Conservation (phyloP, 257 asterid genomes). For the Mitragyna speciosa region DNA sequence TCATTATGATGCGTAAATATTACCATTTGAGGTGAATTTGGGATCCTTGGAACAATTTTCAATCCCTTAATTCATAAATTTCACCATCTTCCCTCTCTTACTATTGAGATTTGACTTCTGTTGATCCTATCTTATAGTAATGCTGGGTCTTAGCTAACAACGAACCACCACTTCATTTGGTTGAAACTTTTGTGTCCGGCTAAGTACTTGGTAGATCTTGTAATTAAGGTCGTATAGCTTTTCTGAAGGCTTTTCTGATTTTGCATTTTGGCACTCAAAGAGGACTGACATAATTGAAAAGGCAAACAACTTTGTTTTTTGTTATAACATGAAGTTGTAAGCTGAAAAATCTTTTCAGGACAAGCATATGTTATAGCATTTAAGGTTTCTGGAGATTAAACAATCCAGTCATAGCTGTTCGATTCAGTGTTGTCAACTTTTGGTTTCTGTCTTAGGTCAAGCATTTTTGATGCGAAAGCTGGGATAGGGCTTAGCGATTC, state of each 20-base stretch:
- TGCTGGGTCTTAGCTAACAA: not conserved
- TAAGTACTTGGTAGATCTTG: not conserved
- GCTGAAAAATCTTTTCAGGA: not conserved
- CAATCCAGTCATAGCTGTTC: not conserved
- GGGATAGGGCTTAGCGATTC: slow-evolving; percentile 89
- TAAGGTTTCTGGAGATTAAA: not conserved
- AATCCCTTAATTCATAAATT: not conserved
- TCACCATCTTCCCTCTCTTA: not conserved
- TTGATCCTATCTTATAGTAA: not conserved
- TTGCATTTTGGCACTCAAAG: not conserved
- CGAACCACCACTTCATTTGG: not conserved
- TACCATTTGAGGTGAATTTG: not conserved
- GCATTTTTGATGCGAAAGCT: slow-evolving; percentile 98
- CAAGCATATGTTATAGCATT: not conserved
- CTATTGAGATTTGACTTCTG: not conserved
- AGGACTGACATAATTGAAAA: not conserved
- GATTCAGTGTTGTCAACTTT: not conserved
- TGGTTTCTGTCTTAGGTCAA: slow-evolving; percentile 53
- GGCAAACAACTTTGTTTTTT: not conserved
- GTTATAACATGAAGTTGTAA: not conserved
- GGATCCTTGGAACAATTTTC: not conserved
- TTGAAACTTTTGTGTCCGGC: not conserved
- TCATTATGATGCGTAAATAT: too few species aligned
- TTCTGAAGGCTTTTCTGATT: not conserved
- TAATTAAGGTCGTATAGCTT: not conserved